A percentile compares a stretch with the other conserved stretches of the same genome.
Evolutionary conservation across 1,284 basidiomycete species (phyloP).

Genomic region (Grifola frondosa): DNA sequence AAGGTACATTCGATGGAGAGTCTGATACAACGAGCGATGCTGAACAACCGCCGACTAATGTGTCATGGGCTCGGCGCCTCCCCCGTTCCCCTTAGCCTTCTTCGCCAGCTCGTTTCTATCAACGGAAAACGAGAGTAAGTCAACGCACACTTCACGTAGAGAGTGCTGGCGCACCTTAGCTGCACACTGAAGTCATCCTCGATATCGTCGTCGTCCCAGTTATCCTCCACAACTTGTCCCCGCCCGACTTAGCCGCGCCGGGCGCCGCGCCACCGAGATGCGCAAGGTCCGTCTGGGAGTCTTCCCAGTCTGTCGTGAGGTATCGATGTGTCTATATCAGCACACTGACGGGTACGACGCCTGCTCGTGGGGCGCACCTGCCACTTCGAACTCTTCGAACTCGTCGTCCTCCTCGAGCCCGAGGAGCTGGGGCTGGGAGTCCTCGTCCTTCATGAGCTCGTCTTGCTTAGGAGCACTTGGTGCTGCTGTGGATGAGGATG

Average conservation of each 20-base stretch:
- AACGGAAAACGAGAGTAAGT: background rate
- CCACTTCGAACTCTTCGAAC: conserved; percentile 77
- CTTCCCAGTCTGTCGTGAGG: too few species aligned
- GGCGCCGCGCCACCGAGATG: conserved; percentile 72
- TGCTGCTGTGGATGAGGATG: conserved; percentile 38
- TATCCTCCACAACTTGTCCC: conserved; percentile 95
- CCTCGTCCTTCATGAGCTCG: conserved; percentile 40
- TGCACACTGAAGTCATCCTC: conserved; percentile 97
- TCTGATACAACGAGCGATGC: background rate
- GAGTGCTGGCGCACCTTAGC: conserved; percentile 65
- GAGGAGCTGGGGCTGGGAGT: conserved; percentile 54
- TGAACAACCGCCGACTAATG: conserved; percentile 36
- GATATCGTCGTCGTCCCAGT: conserved; percentile 99
- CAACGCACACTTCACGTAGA: background rate
- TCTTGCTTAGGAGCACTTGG: conserved; percentile 30
- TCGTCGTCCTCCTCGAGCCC: conserved; percentile 84
- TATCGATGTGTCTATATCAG: too few species aligned
- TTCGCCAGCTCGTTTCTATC: conserved; percentile 67
- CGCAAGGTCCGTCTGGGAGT: conserved; percentile 77
- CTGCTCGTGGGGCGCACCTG: conserved; percentile 46
- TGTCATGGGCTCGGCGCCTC: conserved; percentile 53
- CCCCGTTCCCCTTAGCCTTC: conserved; percentile 46
- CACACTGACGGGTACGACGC: background rate
- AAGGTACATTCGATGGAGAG: too few species aligned
- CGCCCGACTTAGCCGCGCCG: conserved; percentile 69